These are phyloP conservation scores for Hypoxylon sp. DNA, from an alignment of 2,329 filamentous ascomycete species.

Conservation along the genomic window DNA sequence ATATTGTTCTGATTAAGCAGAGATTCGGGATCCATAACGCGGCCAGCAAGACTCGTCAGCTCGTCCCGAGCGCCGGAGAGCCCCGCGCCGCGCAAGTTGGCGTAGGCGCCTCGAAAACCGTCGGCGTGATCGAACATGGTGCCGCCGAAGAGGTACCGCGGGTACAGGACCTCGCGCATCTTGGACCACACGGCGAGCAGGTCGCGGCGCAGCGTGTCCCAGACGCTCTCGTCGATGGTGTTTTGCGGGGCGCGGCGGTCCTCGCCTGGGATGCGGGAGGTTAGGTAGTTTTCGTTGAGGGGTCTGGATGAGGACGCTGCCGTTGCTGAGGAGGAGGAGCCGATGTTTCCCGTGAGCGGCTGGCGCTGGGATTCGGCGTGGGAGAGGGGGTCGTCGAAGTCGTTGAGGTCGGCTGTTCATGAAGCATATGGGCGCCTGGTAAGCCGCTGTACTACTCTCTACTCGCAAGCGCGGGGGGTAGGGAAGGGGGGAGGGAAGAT, in stretches of 20 bases:
- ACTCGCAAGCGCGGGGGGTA: neutral
- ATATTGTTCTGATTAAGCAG: conserved; percentile 76
- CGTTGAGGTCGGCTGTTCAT: conserved; percentile 82
- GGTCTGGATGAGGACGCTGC: conserved; percentile 65
- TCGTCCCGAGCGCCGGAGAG: conserved; percentile 73
- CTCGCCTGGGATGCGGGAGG: conserved; percentile 90
- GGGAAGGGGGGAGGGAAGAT: neutral
- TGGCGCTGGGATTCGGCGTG: conserved; percentile 77
- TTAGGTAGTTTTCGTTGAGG: conserved; percentile 85
- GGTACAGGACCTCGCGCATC: conserved; percentile 96
- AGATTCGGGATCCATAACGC: conserved; percentile 75
- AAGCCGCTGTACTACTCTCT: neutral
- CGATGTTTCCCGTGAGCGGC: conserved; percentile 88
- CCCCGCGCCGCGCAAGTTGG: conserved; percentile 71
- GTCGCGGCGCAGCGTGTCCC: conserved; percentile 96
- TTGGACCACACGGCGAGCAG: conserved; percentile 96
- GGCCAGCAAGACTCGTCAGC: conserved; percentile 71
- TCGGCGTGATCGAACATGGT: conserved; percentile 72
- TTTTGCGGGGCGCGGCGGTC: conserved; percentile 90
- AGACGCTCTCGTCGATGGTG: conserved; percentile 97
- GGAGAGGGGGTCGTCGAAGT: conserved; percentile 89
- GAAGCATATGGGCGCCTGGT: neutral
- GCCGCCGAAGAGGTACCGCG: conserved; percentile 87
- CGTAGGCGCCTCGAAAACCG: conserved; percentile 73
- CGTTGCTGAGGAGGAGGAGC: conserved; percentile 64